Base-by-base conservation (phyloP, 176 grass and related monocot species). In the Lolium perenne region DNA sequence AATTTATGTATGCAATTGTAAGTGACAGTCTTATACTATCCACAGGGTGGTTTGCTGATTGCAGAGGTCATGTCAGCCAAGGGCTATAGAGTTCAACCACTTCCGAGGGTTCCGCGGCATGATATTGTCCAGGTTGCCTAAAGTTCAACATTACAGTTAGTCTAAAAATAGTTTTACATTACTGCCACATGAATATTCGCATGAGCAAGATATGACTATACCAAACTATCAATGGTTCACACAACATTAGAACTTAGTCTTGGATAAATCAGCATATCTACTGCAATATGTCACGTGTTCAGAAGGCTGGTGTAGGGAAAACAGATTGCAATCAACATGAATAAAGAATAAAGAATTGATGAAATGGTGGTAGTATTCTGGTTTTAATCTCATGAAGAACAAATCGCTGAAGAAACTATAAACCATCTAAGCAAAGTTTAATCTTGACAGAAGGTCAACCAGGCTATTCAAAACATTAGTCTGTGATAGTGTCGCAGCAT, bases 51-150 rank as follows among this genome's bases (percentile, higher is more conserved):
- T 81, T 83, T 98, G 79, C 88, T 98, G 15, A 94, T 95, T 88
- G 93, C 96, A 14, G 78, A 94, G 86, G 96, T 95, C 82, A 98
- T 95, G 96, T 77, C 85, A 79, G 54, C 23, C 67, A 94, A 93
- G 48, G 96, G 96, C 26, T 95, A 98, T 80, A 88, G 82, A 80
- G 96, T 95, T 61, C 91, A 98, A 77, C 96, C 96, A 79, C 75
- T 88, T 88, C 83, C 91, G 1, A 77, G 79, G 65, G 90, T 51
- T 47, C 64, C 91, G 88, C 96, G 86, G 14, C 84, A 88, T 92
- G 96, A 98, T 89, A 92, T 86, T 84, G 96, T 98, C 12, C 96
- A 98, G 96, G 93, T 98, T 53, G 72, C 21, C 22, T 75, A 62
- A 76, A 71, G n/a, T 47, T 87, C 20, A 16, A 80, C 41, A 29